These are phyloP conservation scores for Solanum arcanum DNA, from an alignment of 257 asterid genomes.

Conservation along the genomic window DNA sequence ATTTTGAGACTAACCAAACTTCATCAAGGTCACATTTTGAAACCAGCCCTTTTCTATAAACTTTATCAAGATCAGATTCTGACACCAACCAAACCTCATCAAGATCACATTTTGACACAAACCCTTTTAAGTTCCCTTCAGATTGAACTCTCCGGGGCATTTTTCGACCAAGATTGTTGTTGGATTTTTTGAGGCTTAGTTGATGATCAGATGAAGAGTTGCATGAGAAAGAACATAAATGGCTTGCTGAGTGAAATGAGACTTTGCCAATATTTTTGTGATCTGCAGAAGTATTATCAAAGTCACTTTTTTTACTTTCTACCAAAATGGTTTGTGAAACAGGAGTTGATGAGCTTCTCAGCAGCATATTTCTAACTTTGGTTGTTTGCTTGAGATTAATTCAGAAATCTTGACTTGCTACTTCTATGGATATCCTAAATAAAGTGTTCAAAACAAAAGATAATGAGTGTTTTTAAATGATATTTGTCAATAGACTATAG, in stretches of 20 bases:
- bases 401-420: background rate
- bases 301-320: background rate
- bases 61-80: background rate
- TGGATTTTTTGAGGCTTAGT: background rate
- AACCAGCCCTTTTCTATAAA: constrained; percentile 1
- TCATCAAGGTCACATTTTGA: background rate
- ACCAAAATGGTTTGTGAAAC: constrained; percentile 9
- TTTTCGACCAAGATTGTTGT: background rate
- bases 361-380: background rate
- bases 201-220: constrained; percentile 3
- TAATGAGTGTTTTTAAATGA: background rate
- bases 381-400: background rate
- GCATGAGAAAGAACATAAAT: constrained; percentile 4
- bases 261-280: background rate
- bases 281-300: background rate
- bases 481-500: background rate
- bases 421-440: background rate
- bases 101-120: background rate
- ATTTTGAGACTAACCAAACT: background rate
- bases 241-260: background rate
- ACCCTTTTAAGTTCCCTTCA: constrained; percentile 15
- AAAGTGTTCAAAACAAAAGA: background rate
- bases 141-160: background rate
- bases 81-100: background rate
- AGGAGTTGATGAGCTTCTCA: constrained; percentile 22